phyloP scores from a whole-genome alignment of 495 filamentous ascomycete genomes.

The Clavariopsis aquatica region DNA sequence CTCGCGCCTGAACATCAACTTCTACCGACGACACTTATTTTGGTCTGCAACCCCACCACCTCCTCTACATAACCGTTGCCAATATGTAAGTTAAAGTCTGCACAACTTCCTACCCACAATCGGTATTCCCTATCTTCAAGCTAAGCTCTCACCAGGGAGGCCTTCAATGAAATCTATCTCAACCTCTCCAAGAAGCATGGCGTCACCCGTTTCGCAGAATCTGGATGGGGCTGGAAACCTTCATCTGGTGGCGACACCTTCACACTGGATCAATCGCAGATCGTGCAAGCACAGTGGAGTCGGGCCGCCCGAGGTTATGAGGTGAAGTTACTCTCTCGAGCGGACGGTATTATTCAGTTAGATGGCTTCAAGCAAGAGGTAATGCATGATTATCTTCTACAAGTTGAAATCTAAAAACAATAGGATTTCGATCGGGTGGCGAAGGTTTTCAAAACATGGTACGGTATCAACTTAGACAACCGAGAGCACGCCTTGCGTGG shows the following conservation, averaged over 20 bases:
- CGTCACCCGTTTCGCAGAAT: conserved; percentile 90
- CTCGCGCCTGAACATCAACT: not conserved
- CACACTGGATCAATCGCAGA: conserved; percentile 80
- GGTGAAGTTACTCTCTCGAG: conserved; percentile 81
- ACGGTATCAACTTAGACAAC: conserved; percentile 85
- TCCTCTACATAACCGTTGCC: not conserved
- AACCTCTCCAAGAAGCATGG: conserved; percentile 88
- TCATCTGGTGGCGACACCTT: conserved; percentile 84
- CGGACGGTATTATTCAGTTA: conserved; percentile 83
- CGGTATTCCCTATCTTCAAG: not conserved
- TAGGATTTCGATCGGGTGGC: conserved; percentile 86
- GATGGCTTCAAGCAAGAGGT: conserved; percentile 96
- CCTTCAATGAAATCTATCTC: conserved; percentile 93
- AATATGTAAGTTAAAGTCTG: not conserved
- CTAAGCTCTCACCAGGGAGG: conserved; percentile 61
- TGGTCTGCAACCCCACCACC: not conserved
- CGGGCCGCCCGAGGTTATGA: conserved; percentile 89
- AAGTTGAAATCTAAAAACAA: conserved; percentile 1
- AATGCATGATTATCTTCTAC: not conserved
- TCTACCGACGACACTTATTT: not conserved
- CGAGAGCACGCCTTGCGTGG: conserved; percentile 93
- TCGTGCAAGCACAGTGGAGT: conserved; percentile 90
- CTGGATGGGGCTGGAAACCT: conserved; percentile 92
- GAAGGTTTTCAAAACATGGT: conserved; percentile 95
- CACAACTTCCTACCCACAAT: not conserved